These are phyloP conservation scores for Myochromella boudieri DNA, from an alignment of 768 basidiomycete genomes.

Conservation along the genomic window DNA sequence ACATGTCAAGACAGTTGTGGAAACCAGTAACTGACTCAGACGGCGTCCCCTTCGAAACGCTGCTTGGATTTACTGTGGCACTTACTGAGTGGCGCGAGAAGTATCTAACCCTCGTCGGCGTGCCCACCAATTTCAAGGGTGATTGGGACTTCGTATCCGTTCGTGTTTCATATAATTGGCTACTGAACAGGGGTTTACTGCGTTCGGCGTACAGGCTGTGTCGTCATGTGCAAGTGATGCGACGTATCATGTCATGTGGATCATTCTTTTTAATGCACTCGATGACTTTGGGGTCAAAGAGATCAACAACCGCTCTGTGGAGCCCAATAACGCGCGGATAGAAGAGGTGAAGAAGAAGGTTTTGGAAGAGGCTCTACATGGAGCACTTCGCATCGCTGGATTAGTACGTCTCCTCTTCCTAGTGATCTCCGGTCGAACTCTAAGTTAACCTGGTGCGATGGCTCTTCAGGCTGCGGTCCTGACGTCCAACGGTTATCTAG, in stretches of 20 bases:
- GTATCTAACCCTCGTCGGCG: slow-evolving; percentile 77
- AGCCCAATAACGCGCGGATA: slow-evolving; percentile 48
- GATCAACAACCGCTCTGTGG: slow-evolving; percentile 44
- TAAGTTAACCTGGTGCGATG: slow-evolving; percentile 3
- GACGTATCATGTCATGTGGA: slow-evolving; percentile 92
- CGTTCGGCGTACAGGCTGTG: slow-evolving; percentile 35
- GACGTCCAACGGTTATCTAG: slow-evolving; percentile 85
- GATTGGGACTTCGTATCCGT: slow-evolving; percentile 89
- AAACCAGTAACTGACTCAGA: slow-evolving; percentile 72
- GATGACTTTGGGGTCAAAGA: slow-evolving; percentile 86
- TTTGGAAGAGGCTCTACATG: slow-evolving; percentile 79
- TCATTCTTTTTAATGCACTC: slow-evolving; percentile 76
- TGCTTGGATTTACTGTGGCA: slow-evolving; percentile 53
- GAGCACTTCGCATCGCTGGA: slow-evolving; percentile 86
- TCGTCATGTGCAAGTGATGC: slow-evolving; percentile 79
- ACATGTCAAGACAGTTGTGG: slow-evolving; percentile 82
- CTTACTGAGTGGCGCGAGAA: slow-evolving; percentile 75
- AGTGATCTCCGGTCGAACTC: not conserved
- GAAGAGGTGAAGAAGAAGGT: slow-evolving; percentile 69
- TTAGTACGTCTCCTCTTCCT: slow-evolving; percentile 48
- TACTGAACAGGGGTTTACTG: slow-evolving; percentile 5
- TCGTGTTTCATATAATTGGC: slow-evolving; percentile 20
- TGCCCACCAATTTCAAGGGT: slow-evolving; percentile 79
- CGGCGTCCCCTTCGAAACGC: slow-evolving; percentile 71
- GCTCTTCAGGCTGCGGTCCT: slow-evolving; percentile 69